A percentile compares a stretch with the other conserved stretches of the same genome.
phyloP scores from a whole-genome alignment of 176 grass and related monocot genomes.

The Bolboschoenus planiculmis region DNA sequence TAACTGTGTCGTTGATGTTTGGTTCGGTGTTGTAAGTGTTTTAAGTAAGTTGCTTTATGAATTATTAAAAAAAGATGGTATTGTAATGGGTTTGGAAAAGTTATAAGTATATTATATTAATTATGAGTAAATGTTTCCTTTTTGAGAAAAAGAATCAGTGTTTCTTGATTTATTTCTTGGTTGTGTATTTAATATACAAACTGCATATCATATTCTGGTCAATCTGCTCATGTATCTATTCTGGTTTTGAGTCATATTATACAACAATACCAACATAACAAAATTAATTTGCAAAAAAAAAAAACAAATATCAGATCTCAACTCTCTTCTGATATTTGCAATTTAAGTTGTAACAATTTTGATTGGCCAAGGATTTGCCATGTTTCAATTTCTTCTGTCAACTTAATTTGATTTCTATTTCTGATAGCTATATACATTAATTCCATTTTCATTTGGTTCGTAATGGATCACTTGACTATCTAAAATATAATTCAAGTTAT shows the following conservation, averaged over 20 bases:
- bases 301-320: background rate
- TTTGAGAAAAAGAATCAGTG: background rate
- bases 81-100: background rate
- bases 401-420: no score
- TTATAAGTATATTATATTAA: background rate
- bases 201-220: no score
- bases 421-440: no score
- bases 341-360: background rate
- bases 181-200: no score
- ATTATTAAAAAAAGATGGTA: background rate
- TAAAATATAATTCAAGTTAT: no score
- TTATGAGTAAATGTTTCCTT: constrained; percentile 3
- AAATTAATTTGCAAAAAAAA: background rate
- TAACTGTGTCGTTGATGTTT: background rate
- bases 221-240: no score
- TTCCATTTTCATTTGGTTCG: no score
- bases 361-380: background rate
- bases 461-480: no score
- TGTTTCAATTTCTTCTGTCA: background rate
- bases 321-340: background rate
- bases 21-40: background rate
- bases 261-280: background rate
- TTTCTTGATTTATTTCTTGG: background rate
- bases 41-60: constrained; percentile 6
- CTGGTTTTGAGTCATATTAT: background rate